Conservation (phyloP, 1,284 basidiomycete species). For the Tylopilus sp. region DNA sequence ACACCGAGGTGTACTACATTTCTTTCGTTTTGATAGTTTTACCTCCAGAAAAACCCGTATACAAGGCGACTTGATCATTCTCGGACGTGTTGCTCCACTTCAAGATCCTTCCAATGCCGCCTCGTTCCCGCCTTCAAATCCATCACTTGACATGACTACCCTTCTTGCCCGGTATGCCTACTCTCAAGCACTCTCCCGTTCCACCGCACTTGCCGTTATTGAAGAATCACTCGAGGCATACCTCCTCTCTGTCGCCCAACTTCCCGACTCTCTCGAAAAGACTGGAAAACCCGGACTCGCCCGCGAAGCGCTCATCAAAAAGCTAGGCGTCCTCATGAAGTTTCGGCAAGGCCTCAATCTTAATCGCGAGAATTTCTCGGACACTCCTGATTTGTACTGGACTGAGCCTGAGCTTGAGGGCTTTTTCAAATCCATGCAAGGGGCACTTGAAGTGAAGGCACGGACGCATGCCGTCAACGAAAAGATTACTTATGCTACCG, state of each 20-base stretch:
- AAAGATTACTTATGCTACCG: conserved; percentile 93
- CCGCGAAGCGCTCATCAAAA: conserved; percentile 85
- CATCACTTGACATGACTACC: conserved; percentile 67
- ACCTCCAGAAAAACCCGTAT: conserved; percentile 77
- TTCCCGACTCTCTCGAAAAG: conserved; percentile 80
- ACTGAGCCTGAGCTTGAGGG: conserved; percentile 89
- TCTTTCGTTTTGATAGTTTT: conserved; percentile 7
- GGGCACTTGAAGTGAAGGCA: conserved; percentile 85
- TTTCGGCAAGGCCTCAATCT: conserved; percentile 91
- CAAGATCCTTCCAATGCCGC: conserved; percentile 54
- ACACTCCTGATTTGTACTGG: conserved; percentile 94
- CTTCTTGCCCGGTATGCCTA: conserved; percentile 89
- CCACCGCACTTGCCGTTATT: conserved; percentile 85
- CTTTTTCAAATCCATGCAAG: conserved; percentile 86
- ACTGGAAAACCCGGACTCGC: conserved; percentile 87
- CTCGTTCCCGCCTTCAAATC: conserved; percentile 58
- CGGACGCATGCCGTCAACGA: conserved; percentile 87
- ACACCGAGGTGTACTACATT: conserved; percentile 1
- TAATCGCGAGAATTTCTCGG: conserved; percentile 89
- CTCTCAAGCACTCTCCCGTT: conserved; percentile 90
- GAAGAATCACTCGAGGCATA: conserved; percentile 87
- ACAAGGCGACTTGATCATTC: conserved; percentile 90
- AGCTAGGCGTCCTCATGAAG: conserved; percentile 88
- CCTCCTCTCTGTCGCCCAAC: conserved; percentile 80
- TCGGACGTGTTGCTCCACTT: conserved; percentile 75